These are phyloP conservation scores for Nakazawaea pomicola DNA, from an alignment of 805 yeast genomes.

Conservation along the genomic window DNA sequence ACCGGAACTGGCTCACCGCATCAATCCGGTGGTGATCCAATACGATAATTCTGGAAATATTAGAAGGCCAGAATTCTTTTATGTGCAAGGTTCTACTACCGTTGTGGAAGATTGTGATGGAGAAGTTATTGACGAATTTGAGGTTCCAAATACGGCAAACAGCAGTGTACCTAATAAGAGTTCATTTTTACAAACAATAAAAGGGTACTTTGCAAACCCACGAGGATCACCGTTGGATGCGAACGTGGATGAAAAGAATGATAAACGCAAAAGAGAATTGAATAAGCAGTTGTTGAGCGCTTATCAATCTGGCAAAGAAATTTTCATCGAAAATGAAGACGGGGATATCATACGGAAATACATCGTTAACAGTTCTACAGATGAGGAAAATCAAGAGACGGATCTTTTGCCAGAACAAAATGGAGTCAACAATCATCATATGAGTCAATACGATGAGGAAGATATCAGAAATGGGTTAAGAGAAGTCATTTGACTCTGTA, in stretches of 20 bases:
- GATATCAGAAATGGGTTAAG: background rate
- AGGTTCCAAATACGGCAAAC: too few species aligned
- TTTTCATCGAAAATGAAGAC: slow-evolving; percentile 38
- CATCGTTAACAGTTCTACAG: slow-evolving; percentile 11
- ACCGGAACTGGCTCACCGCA: background rate
- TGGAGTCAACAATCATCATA: slow-evolving; percentile 1
- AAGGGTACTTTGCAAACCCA: too few species aligned
- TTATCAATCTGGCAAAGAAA: slow-evolving; percentile 35
- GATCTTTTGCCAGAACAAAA: background rate
- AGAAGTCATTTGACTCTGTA: background rate
- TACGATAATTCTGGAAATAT: slow-evolving; percentile 13
- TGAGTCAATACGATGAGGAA: background rate
- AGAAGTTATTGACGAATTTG: slow-evolving; percentile 34
- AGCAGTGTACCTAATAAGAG: background rate
- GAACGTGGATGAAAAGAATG: slow-evolving; percentile 10
- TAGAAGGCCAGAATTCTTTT: slow-evolving; percentile 30
- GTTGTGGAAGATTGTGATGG: slow-evolving; percentile 40
- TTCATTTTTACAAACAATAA: slow-evolving; percentile 8
- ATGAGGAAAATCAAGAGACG: background rate
- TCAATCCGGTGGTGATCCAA: slow-evolving; percentile 9
- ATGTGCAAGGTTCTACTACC: slow-evolving; percentile 35
- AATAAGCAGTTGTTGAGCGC: slow-evolving; percentile 24
- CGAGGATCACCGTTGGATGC: too few species aligned
- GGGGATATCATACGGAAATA: slow-evolving; percentile 41
- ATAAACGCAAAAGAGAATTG: slow-evolving; percentile 3